Evolutionary conservation across 352 stramenopile genomes (phyloP), one percentile per base, ranked within the genome.

Genomic region (Phytopythium delawarense): DNA sequence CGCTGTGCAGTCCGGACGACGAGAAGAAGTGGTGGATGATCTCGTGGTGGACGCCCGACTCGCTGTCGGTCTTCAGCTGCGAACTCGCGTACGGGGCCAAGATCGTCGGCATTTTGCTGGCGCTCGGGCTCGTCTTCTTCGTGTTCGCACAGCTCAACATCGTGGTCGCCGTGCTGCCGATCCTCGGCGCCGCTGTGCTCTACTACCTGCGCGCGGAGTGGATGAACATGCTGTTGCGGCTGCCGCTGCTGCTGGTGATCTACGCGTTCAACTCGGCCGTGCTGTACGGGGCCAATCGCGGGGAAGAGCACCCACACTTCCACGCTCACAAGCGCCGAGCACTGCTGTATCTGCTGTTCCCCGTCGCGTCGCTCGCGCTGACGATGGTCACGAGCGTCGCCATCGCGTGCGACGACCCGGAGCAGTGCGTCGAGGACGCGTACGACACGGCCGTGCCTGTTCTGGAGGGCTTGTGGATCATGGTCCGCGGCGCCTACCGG

Each of bases 151-250:
- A 94, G 56, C 69, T 92, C 0, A 89, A 89, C 44, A 48, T 91
- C 7, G 65, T 89, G 25, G 76, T 78, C 9, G 74, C 80, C 4
- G 77, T 85, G 50, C 54, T 92, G 5, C 79, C 79, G 0, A 69
- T 87, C 2, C 49, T 80, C 23, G 66, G 77, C 23, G 79, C 71
- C 2, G 53, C 71, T 21, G 73, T 59, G 13, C 67, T 94, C 3
- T 94, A 91, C 60, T 75, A 86, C 53, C 37, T 94, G 23, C 77
- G 85, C 25, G 73, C 76, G 34, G 81, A 88, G 70, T 94, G 85
- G 85, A 75, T 90, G 69, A 91, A 90, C 67, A 92, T 94, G 82
- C 59, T 92, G 20, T 78, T 91, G 30, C 76, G 85, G 2, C 63
- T 88, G 12, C 85, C 85, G 23, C 71, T 89, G 34, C 53, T 91